A percentile compares a stretch with the other conserved stretches of the same genome.
These are phyloP conservation scores for Gynochthodes officinalis DNA, from an alignment of 257 asterid genomes.

Conservation along the genomic window DNA sequence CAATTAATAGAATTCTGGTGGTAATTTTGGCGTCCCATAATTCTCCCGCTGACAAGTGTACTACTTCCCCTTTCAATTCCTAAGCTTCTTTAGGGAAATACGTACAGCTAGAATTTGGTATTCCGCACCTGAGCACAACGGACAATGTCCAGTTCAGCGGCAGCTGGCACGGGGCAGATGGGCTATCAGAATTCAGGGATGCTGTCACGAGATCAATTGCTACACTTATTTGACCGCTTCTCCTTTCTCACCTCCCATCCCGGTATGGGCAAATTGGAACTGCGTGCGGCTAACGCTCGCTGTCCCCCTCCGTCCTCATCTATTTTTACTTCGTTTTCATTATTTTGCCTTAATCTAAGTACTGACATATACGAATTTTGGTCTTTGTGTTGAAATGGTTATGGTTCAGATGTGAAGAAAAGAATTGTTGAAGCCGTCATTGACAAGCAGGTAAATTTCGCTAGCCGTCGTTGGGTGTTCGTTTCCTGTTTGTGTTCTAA, in stretches of 20 bases:
- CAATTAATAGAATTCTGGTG: no score
- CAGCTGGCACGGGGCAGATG: conserved; percentile 22
- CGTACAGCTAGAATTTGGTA: no score
- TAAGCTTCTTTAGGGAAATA: no score
- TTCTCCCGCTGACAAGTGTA: no score
- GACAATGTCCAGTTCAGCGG: conserved; percentile 19
- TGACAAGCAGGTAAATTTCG: conserved; percentile 59
- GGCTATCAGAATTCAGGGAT: conserved; percentile 54
- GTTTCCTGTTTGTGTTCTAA: no score
- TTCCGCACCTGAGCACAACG: no score
- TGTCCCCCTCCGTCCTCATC: no score
- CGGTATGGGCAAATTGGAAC: conserved; percentile 29
- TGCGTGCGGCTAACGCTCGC: no score
- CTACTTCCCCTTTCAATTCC: no score
- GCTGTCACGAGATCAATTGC: conserved; percentile 67
- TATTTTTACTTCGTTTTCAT: not conserved
- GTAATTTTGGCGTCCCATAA: no score
- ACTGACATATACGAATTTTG: not conserved
- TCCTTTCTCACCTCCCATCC: conserved; percentile 61
- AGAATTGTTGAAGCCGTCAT: conserved; percentile 76
- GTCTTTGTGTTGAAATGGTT: not conserved
- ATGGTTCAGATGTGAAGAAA: conserved; percentile 60
- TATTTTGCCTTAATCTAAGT: not conserved
- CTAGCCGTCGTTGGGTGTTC: not conserved
- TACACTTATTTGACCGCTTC: conserved; percentile 70